phyloP scores from a whole-genome alignment of 306 rosid species.

The Calophaca sinica region DNA sequence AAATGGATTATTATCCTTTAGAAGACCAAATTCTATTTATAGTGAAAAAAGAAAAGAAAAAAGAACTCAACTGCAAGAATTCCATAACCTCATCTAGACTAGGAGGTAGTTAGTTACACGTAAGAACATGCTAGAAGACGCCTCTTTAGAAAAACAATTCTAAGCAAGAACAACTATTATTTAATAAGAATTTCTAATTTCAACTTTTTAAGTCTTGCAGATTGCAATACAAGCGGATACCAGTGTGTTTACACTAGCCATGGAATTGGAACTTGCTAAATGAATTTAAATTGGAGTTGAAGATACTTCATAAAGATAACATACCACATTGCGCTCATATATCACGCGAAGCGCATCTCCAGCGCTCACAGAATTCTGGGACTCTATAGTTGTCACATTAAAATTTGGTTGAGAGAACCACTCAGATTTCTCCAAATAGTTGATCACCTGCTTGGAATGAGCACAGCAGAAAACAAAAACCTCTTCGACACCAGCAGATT shows the following conservation, averaged over 20 bases:
- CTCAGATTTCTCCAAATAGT: slow-evolving; percentile 77
- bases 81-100: slow-evolving; percentile 3
- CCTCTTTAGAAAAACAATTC: background rate
- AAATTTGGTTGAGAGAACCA: slow-evolving; percentile 86
- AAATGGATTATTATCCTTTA: background rate
- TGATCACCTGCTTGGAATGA: slow-evolving; percentile 85
- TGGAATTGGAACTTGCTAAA: background rate
- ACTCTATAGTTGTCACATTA: slow-evolving; percentile 74
- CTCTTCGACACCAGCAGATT: slow-evolving; percentile 96
- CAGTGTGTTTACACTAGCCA: background rate
- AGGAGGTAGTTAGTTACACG: background rate
- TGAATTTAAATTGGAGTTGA: background rate
- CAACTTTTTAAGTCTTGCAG: background rate
- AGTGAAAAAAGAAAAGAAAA: background rate
- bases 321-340: slow-evolving; percentile 95
- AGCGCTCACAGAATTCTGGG: slow-evolving; percentile 86
- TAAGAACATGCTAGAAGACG: background rate
- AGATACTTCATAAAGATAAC: slow-evolving; percentile 14
- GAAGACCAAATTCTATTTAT: background rate
- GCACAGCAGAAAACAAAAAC: slow-evolving; percentile 94
- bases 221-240: background rate
- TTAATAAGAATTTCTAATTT: background rate
- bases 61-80: background rate
- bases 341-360: slow-evolving; percentile 92
- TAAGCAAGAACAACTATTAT: background rate